A percentile compares a stretch with the other conserved stretches of the same genome.
Conservation (phyloP, 768 basidiomycete genomes). For the Lenzites betulinus region DNA sequence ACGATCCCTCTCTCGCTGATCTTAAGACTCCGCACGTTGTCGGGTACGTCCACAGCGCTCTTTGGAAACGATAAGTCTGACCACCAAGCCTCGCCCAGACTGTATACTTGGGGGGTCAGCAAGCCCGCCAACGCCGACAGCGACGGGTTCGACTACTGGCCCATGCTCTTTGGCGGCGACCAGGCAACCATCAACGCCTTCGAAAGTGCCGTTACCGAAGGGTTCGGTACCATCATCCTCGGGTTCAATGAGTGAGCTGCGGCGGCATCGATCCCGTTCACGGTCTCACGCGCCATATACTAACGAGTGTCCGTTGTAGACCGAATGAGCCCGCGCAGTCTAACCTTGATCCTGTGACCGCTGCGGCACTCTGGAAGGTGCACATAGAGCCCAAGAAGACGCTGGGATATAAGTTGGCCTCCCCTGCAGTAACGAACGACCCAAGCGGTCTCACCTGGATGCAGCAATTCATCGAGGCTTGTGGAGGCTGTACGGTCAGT, state of each 20-base stretch:
- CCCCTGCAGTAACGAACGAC: conserved; percentile 70
- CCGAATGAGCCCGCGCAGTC: conserved; percentile 67
- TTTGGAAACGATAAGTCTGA: too few species aligned
- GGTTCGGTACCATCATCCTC: conserved; percentile 53
- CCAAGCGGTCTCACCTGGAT: conserved; percentile 66
- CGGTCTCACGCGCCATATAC: neutral
- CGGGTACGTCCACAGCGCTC: conserved; percentile 41
- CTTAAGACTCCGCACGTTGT: conserved; percentile 49
- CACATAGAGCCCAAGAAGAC: conserved; percentile 59
- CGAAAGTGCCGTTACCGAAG: conserved; percentile 44
- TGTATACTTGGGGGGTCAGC: conserved; percentile 70
- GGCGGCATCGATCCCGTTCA: neutral
- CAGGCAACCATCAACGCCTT: conserved; percentile 47
- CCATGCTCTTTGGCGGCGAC: conserved; percentile 73
- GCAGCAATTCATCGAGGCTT: conserved; percentile 52
- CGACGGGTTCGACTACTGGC: conserved; percentile 53
- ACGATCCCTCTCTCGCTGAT: conserved; percentile 48
- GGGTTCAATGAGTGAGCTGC: conserved; percentile 71
- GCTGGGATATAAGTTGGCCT: conserved; percentile 59
- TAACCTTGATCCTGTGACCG: conserved; percentile 53
- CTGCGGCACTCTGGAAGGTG: conserved; percentile 56
- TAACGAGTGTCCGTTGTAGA: conserved; percentile 40
- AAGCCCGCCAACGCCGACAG: conserved; percentile 42
- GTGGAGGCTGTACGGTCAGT: conserved; percentile 37
- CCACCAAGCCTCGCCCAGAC: conserved; percentile 25